Percentiles rank a stretch among this genome's conserved stretches.
These are phyloP conservation scores for Coelastrella sp. DNA, from an alignment of 139 green algal species.

Conservation along the genomic window DNA sequence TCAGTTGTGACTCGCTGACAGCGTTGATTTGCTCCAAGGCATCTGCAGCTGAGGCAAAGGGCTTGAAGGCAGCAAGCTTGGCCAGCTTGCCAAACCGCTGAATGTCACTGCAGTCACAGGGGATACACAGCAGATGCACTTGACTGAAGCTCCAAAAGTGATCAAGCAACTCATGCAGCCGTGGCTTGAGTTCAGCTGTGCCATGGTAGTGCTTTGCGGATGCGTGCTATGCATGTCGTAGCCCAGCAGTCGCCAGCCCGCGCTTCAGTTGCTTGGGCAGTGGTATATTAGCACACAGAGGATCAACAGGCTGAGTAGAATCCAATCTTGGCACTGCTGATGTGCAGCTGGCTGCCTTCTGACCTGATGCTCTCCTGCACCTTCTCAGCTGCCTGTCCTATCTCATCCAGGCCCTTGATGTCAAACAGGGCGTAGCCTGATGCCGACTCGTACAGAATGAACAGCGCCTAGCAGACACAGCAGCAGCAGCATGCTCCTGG, in stretches of 20 bases:
- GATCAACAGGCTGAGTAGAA: not conserved
- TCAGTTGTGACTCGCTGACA: conserved; percentile 88
- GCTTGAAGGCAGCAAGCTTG: conserved; percentile 95
- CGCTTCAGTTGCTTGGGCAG: no score
- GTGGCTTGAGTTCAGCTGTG: no score
- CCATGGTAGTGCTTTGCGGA: no score
- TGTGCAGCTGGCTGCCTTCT: not conserved
- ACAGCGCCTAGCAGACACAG: conserved; percentile 65
- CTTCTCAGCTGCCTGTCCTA: conserved; percentile 79
- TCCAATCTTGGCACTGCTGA: not conserved
- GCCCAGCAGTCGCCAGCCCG: no score
- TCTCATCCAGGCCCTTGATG: conserved; percentile 88
- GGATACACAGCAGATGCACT: no score
- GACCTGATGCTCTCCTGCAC: conserved; percentile 85
- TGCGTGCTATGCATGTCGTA: no score
- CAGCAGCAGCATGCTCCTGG: not conserved
- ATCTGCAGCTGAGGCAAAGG: conserved; percentile 90
- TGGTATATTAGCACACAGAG: not conserved
- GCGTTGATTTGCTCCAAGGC: conserved; percentile 97
- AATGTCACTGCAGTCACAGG: conserved; percentile 64
- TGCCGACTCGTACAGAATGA: conserved; percentile 92
- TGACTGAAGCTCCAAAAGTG: no score
- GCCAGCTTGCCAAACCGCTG: conserved; percentile 85
- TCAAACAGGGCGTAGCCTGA: conserved; percentile 96
- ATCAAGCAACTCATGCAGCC: no score